Percentiles rank a stretch among this genome's conserved stretches.
Evolutionary conservation across 2,329 filamentous ascomycete species (phyloP).

Genomic region (Botryotinia globosa): DNA sequence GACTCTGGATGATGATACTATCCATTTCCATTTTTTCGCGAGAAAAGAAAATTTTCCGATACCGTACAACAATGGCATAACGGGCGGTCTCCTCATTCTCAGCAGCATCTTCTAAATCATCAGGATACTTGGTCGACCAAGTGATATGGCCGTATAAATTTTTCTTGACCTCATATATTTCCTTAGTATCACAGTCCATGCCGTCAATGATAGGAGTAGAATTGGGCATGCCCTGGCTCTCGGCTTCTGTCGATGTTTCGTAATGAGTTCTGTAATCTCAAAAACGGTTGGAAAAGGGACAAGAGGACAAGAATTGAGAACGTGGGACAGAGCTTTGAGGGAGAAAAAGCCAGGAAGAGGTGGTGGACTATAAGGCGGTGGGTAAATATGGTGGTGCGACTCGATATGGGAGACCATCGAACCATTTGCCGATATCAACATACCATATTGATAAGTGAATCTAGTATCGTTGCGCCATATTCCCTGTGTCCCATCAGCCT

Average conservation of each 20-base stretch:
- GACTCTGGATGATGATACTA: conserved; percentile 63
- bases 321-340: not conserved
- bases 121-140: conserved; percentile 56
- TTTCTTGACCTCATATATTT: conserved; percentile 49
- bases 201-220: conserved; percentile 25
- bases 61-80: conserved; percentile 59
- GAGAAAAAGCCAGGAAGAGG: not conserved
- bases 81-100: conserved; percentile 45
- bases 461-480: not conserved
- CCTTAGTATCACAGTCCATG: conserved; percentile 43
- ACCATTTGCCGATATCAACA: not conserved
- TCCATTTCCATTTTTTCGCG: conserved; percentile 49
- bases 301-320: not conserved
- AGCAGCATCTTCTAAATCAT: conserved; percentile 50
- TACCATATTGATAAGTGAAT: not conserved
- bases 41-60: conserved; percentile 56
- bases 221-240: not conserved
- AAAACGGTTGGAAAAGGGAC: not conserved
- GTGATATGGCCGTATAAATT: conserved; percentile 44
- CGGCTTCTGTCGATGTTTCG: not conserved
- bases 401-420: not conserved
- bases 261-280: not conserved
- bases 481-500: not conserved
- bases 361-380: not conserved
- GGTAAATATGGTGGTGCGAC: not conserved